phyloP scores from a whole-genome alignment of 2,329 filamentous ascomycete genomes.

The Blumeriella jaapii region DNA sequence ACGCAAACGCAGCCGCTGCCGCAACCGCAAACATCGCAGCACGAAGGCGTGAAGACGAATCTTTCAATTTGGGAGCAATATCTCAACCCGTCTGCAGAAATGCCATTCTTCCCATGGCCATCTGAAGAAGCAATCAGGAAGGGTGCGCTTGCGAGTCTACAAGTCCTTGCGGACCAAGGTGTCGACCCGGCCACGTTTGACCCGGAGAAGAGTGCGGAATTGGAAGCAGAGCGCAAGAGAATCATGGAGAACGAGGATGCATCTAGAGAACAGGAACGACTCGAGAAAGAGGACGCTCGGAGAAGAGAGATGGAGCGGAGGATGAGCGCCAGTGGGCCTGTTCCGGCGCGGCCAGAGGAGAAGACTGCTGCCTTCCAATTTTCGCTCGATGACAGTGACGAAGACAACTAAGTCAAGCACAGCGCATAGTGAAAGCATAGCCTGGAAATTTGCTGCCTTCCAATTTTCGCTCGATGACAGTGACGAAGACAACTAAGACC shows the following conservation, averaged over 20 bases:
- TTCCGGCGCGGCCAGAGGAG: conserved; percentile 27
- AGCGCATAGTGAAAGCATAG: no score
- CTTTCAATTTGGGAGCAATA: conserved; percentile 28
- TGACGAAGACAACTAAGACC: conserved; percentile 21
- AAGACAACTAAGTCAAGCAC: conserved; percentile 17
- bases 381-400: conserved; percentile 32
- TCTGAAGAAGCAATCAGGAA: conserved; percentile 54
- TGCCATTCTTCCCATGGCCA: conserved; percentile 69
- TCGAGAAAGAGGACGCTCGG: conserved; percentile 25
- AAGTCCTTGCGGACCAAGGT: conserved; percentile 49
- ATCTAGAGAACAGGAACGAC: conserved; percentile 20
- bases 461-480: conserved; percentile 33
- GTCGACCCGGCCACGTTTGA: conserved; percentile 50
- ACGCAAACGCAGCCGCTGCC: conserved; percentile 12
- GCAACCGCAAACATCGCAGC: conserved; percentile 10
- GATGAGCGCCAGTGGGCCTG: conserved; percentile 15
- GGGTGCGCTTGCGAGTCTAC: conserved; percentile 55
- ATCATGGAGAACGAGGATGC: conserved; percentile 25
- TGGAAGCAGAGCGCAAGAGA: conserved; percentile 26
- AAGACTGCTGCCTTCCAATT: conserved; percentile 30
- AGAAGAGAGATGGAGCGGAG: conserved; percentile 22
- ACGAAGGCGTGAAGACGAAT: conserved; percentile 15
- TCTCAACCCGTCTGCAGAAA: conserved; percentile 42
- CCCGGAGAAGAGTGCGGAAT: conserved; percentile 32
- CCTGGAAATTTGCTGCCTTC: conserved; percentile 29